Conservation (phyloP, 176 grass and related monocot species). For the Otatea glauca region DNA sequence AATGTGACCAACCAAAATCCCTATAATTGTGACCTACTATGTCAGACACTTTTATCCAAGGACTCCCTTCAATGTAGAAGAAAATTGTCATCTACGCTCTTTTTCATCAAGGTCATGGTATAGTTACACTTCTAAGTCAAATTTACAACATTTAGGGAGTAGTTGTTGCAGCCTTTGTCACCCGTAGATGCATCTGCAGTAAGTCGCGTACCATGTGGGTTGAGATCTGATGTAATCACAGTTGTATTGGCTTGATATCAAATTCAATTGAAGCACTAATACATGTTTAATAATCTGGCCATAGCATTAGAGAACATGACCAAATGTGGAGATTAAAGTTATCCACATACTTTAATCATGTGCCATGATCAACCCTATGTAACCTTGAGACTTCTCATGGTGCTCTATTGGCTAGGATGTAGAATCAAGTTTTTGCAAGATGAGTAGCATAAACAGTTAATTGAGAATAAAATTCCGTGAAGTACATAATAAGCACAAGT, state of each 20-base stretch:
- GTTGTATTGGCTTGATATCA: not conserved
- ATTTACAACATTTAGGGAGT: not conserved
- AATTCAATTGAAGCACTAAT: not conserved
- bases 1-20: not conserved
- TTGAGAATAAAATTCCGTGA: not conserved
- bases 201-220: not conserved
- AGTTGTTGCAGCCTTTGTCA: not conserved
- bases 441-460: not conserved
- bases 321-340: not conserved
- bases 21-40: not conserved
- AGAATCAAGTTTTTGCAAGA: not conserved
- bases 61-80: not conserved
- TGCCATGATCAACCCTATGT: not conserved
- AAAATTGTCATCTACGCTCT: not conserved
- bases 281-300: not conserved
- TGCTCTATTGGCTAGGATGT: slow-evolving; percentile 9
- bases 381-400: not conserved
- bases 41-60: not conserved
- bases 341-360: not conserved
- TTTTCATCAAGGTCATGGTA: too few species aligned
- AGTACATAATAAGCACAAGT: slow-evolving; percentile 10
- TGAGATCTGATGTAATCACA: not conserved
- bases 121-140: not conserved
- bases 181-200: not conserved
- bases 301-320: not conserved